Conservation (phyloP, 371 early-diverging fungal species). For the Mortierella sp. region DNA sequence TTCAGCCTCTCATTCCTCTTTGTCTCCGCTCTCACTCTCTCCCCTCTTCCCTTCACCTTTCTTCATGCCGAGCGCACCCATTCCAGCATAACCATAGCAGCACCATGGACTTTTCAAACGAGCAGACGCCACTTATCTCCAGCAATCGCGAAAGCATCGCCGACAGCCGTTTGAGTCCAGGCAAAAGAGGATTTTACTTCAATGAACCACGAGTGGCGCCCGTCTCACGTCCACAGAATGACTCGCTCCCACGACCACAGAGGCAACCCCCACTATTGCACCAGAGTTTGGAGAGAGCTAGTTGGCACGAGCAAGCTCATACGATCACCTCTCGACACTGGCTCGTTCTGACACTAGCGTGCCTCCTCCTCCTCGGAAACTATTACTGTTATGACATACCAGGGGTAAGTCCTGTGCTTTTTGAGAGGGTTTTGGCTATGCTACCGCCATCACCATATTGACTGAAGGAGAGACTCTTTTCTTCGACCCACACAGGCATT, state of each 20-base stretch:
- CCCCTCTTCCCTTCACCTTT: neutral
- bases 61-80: neutral
- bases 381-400: constrained; percentile 63
- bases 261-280: constrained; percentile 14
- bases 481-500: constrained; percentile 61
- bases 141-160: constrained; percentile 23
- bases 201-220: neutral
- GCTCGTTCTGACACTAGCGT: constrained; percentile 62
- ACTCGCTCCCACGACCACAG: constrained; percentile 8
- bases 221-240: neutral
- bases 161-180: constrained; percentile 5
- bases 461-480: neutral
- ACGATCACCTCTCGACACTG: constrained; percentile 53
- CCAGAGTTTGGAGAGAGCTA: constrained; percentile 19
- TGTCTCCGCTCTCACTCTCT: neutral
- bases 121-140: constrained; percentile 36
- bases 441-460: neutral
- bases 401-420: constrained; percentile 19
- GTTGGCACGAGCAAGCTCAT: constrained; percentile 32
- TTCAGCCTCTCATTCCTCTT: neutral
- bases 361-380: constrained; percentile 68
- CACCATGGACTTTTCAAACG: constrained; percentile 18
- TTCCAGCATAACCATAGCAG: neutral
- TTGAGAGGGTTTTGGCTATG: neutral
- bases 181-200: constrained; percentile 11